These are phyloP conservation scores for Starmerella bombi DNA, from an alignment of 805 yeast species.

Conservation along the genomic window DNA sequence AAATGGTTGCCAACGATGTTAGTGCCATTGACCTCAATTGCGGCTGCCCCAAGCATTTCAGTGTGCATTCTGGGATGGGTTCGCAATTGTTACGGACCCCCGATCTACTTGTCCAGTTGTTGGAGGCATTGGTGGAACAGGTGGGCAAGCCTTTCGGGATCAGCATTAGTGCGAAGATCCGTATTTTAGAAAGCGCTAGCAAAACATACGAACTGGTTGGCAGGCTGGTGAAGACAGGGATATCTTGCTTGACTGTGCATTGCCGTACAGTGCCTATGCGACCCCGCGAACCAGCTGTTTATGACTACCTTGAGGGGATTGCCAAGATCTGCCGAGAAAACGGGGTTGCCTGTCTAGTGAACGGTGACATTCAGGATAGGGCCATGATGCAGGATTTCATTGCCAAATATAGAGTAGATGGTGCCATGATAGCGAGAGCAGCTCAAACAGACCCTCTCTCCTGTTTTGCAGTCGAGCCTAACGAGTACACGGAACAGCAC, in stretches of 20 bases:
- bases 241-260: constrained; percentile 74
- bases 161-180: constrained; percentile 82
- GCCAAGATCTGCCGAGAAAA: constrained; percentile 46
- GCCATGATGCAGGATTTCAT: constrained; percentile 43
- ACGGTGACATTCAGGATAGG: constrained; percentile 57
- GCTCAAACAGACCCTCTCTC: constrained; percentile 75
- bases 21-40: constrained; percentile 89
- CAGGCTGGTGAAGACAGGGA: constrained; percentile 60
- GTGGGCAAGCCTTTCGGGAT: constrained; percentile 68
- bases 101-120: constrained; percentile 56
- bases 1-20: constrained; percentile 68
- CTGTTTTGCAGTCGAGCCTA: constrained; percentile 37
- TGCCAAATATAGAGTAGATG: constrained; percentile 42
- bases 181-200: constrained; percentile 54
- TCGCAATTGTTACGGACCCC: constrained; percentile 82
- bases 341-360: constrained; percentile 61
- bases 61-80: constrained; percentile 94
- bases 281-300: constrained; percentile 59
- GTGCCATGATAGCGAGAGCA: constrained; percentile 86
- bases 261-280: constrained; percentile 86
- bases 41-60: constrained; percentile 95
- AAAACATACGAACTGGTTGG: constrained; percentile 48
- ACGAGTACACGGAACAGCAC: constrained; percentile 22
- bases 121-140: constrained; percentile 53
- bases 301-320: constrained; percentile 53